Conservation (phyloP, 352 stramenopile species). For the Phytopythium vexans region DNA sequence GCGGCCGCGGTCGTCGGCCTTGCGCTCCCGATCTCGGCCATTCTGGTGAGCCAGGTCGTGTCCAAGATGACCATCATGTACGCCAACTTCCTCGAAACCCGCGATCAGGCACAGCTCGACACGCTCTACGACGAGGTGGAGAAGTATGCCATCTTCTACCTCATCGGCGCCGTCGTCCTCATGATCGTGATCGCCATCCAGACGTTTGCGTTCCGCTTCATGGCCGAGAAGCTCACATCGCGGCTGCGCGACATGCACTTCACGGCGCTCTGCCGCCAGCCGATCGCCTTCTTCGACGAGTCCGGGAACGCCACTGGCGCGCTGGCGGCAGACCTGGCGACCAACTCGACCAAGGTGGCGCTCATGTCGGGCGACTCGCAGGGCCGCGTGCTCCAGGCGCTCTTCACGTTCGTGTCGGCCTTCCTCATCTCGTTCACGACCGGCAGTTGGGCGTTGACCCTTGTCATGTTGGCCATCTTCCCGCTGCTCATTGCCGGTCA, state of each 20-base stretch:
- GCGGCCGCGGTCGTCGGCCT: conserved; percentile 22
- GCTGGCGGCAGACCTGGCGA: conserved; percentile 59
- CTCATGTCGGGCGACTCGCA: conserved; percentile 40
- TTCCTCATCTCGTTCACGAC: conserved; percentile 46
- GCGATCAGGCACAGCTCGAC: conserved; percentile 14
- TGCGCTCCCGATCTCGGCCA: conserved; percentile 18
- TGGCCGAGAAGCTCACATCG: conserved; percentile 43
- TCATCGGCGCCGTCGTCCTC: conserved; percentile 18
- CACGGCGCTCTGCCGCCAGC: conserved; percentile 29
- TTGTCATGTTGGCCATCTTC: conserved; percentile 56
- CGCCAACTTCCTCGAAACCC: conserved; percentile 12
- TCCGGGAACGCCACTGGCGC: conserved; percentile 52
- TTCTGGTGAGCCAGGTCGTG: conserved; percentile 25
- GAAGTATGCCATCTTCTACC: conserved; percentile 22
- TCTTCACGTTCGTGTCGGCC: conserved; percentile 38
- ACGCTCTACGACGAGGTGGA: conserved; percentile 18
- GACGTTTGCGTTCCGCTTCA: conserved; percentile 33
- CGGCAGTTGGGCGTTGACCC: conserved; percentile 50
- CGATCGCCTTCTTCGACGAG: conserved; percentile 73
- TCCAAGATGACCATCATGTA: conserved; percentile 28
- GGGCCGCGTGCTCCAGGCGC: conserved; percentile 38
- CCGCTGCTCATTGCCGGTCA: conserved; percentile 53
- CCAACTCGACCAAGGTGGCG: conserved; percentile 41
- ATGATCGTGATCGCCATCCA: conserved; percentile 13
- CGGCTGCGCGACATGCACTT: conserved; percentile 36